Base-by-base conservation (phyloP, 2,329 filamentous ascomycete genomes). In the Aspergillus sp. region DNA sequence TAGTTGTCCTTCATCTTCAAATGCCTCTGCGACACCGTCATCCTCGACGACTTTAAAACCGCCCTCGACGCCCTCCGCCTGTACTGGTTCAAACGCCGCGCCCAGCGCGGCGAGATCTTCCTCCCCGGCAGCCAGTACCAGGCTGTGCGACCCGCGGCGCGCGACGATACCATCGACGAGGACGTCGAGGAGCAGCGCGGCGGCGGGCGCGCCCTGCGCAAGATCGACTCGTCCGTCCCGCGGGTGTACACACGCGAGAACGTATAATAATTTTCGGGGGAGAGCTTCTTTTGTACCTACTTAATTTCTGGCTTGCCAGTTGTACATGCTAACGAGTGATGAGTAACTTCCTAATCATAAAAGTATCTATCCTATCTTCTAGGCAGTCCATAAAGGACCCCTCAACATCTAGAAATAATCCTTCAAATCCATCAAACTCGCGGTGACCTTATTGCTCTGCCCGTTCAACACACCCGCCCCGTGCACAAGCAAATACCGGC, bases 21-120 rank as follows among this genome's bases (percentile, higher is more conserved):
- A 68, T 87, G 84, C 55, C 75, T 87, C 44, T 85, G 83, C 17
- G 84, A 87, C 62, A 83, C 80, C 0, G 82, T 87, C 47, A 79
- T 87, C 47, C 78, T 87, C 10, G 84, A 87, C 61, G 84, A 87
- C 60, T 87, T 87, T 77, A 86, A 86, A 62, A 85, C 83, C 3
- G 76, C 76, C 0, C 65, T 80, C 4, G 77, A 79, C 53, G 61
- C 58, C 17, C 55, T 72, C 33, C 65, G 68, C 20, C 50, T 56
- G 4, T 65, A 71, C 54, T 70, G 66, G 67, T 54, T 71, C 20
- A 54, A 57, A 32, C 69, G 68, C 45, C 65, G 65, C 32, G 58
- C 56, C 8, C 53, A 47, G n/a, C 32, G 17, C 11, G 53, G 57
- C 30, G 58, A 66, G 30, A 47, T 61, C 8, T 49, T 61, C 1